Evolutionary conservation across 495 filamentous ascomycete genomes (phyloP), one percentile per base, ranked within the genome.

Genomic region (Trichoderma virens): DNA sequence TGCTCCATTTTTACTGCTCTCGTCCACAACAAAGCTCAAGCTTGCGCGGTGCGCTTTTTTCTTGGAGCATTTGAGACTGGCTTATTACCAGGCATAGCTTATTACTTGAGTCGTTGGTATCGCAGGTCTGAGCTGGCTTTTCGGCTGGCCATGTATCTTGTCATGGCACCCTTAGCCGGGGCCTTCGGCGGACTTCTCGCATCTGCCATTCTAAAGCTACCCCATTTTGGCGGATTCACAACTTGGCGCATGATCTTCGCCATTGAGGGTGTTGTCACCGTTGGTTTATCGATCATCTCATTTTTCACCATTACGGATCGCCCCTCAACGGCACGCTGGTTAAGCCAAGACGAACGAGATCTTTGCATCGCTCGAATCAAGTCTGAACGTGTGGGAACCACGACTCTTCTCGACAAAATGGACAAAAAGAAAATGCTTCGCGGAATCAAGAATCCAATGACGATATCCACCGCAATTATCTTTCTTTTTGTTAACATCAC

Each of bases 101-200:
- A 90, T 71, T 90, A 90, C 65, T 69, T 91, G 7, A 86, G 83
- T 0, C 78, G 87, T 25, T 91, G 86, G 86, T 91, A 90, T 66
- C 79, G 85, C n/a, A 79, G 86, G 51, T 81, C 81, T 67, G 88
- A 91, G 72, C 28, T 60, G 18, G 30, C 56, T n/a, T n/a, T n/a
- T n/a, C 56, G 87, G 7, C 25, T 60, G 25, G 11, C 34, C n/a
- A n/a, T n/a, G n/a, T 60, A 60, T 31, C 56, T 60, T 71, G 70
- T 95, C 31, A 89, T 90, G 1, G 88, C 90, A 70, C 85, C 86
- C 4, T 73, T 93, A 0, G 85, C 88, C 2, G 91, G 91, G 0
- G 90, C 89, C 0, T 92, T 93, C 66, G 91, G 90, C 64, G 90
- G 90, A 2, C 79, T 92, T 0, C 81, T 93, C 16, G 90, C 88